Base-by-base conservation (phyloP, 805 yeast species). In the Nakazawaea holstii region DNA sequence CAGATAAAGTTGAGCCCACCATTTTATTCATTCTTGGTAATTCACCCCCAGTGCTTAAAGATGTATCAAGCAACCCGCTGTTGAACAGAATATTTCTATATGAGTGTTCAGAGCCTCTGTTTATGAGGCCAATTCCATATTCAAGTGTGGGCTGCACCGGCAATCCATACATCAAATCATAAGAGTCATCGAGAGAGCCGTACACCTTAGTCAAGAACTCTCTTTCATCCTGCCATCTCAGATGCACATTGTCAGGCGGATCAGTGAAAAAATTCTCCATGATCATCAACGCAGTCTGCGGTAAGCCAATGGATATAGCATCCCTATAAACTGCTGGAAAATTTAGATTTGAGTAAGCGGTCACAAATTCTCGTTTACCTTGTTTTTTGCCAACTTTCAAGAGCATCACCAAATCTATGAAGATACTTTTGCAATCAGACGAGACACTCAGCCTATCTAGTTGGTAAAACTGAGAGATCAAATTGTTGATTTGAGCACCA, bases 81-180 rank as follows among this genome's bases (percentile, higher is more conserved):
- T 70, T 75, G 54, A 78, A 80, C 62, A 74, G 68, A 32, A 84
- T 65, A 38, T 66, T 57, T 49, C 73, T 73, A 67, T 68, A 61
- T 0, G 69, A 44, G 7, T 68, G 58, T 3, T 60, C 55, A 1
- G 59, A 59, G 3, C 61, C 56, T 20, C 61, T 53, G 10, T 64
- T 62, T 1, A 79, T 57, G 14, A 72, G 63, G 7, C 65, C 58
- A 9, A 82, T 52, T 0, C 87, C 84, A 49, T 73, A 73, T 0
- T 69, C 68, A 6, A 88, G 56, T 0, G 80, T 66, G 1, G 84
- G 75, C 17, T 72, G 68, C 11, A 76, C 73, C 0, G 91, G 88
- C 8, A 87, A 61, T 0, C 95, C 95, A 53, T 73, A 72, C 5
- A 77, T 59, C 35, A 87, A 62, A 59, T 89, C 96, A 28, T 30